phyloP scores from a whole-genome alignment of 148 eudicot genomes.

The Drosera capensis region DNA sequence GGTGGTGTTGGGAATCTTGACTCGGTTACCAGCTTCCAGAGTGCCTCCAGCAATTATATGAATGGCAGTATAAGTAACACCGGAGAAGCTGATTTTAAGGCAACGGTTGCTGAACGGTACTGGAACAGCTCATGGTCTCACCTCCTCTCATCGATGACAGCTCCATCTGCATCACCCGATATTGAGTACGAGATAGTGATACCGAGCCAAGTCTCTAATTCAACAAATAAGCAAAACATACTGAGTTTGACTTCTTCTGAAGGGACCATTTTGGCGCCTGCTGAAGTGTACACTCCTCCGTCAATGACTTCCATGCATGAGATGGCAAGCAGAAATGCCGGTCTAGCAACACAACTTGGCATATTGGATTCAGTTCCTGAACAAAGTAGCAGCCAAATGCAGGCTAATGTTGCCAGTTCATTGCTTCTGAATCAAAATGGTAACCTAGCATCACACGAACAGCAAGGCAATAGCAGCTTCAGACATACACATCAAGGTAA shows the following conservation, averaged over 20 bases:
- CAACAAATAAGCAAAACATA: not conserved
- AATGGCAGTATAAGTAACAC: slow-evolving; percentile 5
- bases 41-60: not conserved
- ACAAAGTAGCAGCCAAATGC: slow-evolving; percentile 13
- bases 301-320: slow-evolving; percentile 2
- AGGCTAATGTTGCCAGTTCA: slow-evolving; percentile 11
- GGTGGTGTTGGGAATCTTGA: not conserved
- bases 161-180: slow-evolving; percentile 3
- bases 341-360: not conserved
- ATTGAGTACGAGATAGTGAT: slow-evolving; percentile 7
- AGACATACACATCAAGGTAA: slow-evolving; percentile 1
- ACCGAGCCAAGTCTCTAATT: not conserved
- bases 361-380: slow-evolving; percentile 7
- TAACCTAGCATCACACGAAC: slow-evolving; percentile 4
- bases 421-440: slow-evolving; percentile 8
- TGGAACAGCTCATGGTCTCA: slow-evolving; percentile 18
- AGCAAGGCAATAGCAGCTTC: slow-evolving; percentile 1
- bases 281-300: not conserved
- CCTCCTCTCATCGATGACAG: slow-evolving; percentile 5
- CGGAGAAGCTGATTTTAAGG: slow-evolving; percentile 4
- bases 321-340: not conserved
- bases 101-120: slow-evolving; percentile 6
- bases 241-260: not conserved
- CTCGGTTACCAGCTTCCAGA: slow-evolving; percentile 3
- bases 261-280: not conserved